Evolutionary conservation across 805 yeast genomes (phyloP).

Genomic region (Yarrowia alimentaria): DNA sequence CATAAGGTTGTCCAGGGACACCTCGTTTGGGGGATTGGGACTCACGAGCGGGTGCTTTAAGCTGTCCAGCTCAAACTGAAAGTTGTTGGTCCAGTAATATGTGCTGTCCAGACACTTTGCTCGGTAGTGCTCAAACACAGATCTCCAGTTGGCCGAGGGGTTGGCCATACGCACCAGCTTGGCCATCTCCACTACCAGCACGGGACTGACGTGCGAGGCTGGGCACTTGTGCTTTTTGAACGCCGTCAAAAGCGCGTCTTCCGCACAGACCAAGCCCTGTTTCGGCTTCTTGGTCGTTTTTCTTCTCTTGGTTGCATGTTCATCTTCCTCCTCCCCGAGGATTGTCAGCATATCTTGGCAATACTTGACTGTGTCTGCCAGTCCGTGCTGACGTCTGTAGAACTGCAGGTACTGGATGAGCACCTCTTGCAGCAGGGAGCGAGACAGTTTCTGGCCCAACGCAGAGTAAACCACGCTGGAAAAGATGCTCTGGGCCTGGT

Average conservation of each 20-base stretch:
- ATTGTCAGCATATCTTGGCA: background rate
- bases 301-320: no score
- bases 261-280: background rate
- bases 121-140: slow-evolving; percentile 32
- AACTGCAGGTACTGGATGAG: slow-evolving; percentile 7
- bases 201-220: slow-evolving; percentile 4
- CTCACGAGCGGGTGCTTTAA: no score
- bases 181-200: slow-evolving; percentile 9
- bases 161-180: slow-evolving; percentile 2
- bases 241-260: background rate
- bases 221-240: background rate
- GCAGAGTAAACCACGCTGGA: slow-evolving; percentile 29
- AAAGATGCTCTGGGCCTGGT: slow-evolving; percentile 37
- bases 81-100: slow-evolving; percentile 38
- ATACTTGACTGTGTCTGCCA: background rate
- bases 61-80: no score
- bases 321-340: no score
- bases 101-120: slow-evolving; percentile 33
- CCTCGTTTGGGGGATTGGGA: no score
- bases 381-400: slow-evolving; percentile 7
- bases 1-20: slow-evolving; percentile 30
- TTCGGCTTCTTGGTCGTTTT: slow-evolving; percentile 16
- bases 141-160: slow-evolving; percentile 28
- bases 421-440: slow-evolving; percentile 34
- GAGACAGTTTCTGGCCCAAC: slow-evolving; percentile 23